phyloP scores from a whole-genome alignment of 345 rosid genomes.

The Salix viminalis region DNA sequence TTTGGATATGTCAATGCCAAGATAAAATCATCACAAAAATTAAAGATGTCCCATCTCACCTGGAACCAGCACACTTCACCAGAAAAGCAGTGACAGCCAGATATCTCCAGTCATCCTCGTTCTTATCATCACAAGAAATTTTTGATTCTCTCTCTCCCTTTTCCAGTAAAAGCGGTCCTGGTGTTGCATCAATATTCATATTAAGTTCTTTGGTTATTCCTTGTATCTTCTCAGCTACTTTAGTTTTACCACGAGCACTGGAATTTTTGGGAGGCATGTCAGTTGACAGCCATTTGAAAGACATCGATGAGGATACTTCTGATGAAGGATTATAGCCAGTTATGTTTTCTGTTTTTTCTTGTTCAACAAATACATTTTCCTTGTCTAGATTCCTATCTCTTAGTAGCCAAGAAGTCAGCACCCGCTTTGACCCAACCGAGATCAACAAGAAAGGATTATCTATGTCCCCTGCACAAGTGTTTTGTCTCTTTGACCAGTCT shows the following conservation, averaged over 20 bases:
- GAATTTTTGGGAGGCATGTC: conserved; percentile 76
- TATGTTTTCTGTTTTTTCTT: conserved; percentile 13
- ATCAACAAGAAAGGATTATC: conserved; percentile 57
- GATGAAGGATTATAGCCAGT: conserved; percentile 23
- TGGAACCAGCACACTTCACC: conserved; percentile 65
- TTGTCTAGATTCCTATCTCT: conserved; percentile 39
- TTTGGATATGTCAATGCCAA: neutral
- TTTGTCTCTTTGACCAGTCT: conserved; percentile 19
- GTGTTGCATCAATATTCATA: conserved; percentile 20
- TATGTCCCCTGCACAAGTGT: conserved; percentile 23
- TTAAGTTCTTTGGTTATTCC: conserved; percentile 16
- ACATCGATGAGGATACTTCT: conserved; percentile 49
- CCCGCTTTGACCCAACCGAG: conserved; percentile 93
- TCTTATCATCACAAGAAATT: conserved; percentile 33
- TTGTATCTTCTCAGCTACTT: conserved; percentile 25
- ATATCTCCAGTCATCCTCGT: conserved; percentile 95
- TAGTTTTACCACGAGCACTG: conserved; percentile 30
- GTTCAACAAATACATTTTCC: conserved; percentile 19
- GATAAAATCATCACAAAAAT: neutral
- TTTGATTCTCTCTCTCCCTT: conserved; percentile 19
- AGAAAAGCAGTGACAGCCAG: conserved; percentile 90
- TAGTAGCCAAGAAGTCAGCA: conserved; percentile 77
- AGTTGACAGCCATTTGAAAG: conserved; percentile 93
- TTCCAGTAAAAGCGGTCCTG: conserved; percentile 14
- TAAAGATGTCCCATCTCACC: conserved; percentile 36